Evolutionary conservation across 2,329 filamentous ascomycete genomes (phyloP).

Genomic region (Tolypocladium tropicale): DNA sequence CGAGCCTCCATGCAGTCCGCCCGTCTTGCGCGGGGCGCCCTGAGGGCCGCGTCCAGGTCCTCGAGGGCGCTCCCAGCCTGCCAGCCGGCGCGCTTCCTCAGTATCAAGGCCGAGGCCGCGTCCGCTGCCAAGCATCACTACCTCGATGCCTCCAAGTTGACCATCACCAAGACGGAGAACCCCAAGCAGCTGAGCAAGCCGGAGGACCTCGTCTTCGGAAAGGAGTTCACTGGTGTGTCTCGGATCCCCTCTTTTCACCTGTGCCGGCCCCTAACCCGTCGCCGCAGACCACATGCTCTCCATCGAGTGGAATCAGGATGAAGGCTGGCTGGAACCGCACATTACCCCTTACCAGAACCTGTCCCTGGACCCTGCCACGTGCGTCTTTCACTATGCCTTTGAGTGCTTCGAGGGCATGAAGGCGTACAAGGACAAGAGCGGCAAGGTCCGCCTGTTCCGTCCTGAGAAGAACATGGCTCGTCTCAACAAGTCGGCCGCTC

Average conservation of each 20-base stretch:
- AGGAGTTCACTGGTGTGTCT: constrained; percentile 68
- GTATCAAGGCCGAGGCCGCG: constrained; percentile 40
- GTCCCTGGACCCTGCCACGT: constrained; percentile 88
- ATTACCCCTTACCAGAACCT: constrained; percentile 97
- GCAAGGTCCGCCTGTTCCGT: constrained; percentile 77
- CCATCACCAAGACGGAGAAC: constrained; percentile 60
- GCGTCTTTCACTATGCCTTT: constrained; percentile 98
- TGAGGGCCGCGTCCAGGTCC: constrained; percentile 21
- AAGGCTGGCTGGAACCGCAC: constrained; percentile 73
- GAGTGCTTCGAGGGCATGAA: constrained; percentile 99
- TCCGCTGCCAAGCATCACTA: constrained; percentile 46
- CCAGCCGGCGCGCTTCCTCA: constrained; percentile 31
- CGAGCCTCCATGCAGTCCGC: constrained; percentile 18
- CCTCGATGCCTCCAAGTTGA: constrained; percentile 69
- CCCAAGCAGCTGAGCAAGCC: constrained; percentile 67
- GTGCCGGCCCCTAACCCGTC: not conserved
- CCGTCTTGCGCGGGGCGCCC: constrained; percentile 18
- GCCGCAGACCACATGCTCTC: constrained; percentile 86
- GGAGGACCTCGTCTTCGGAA: constrained; percentile 81
- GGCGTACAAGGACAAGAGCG: constrained; percentile 82
- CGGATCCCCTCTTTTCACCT: not conserved
- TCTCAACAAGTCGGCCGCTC: constrained; percentile 80
- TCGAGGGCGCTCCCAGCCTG: constrained; percentile 22
- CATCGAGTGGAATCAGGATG: constrained; percentile 78
- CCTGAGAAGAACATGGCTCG: constrained; percentile 95